Evolutionary conservation across 345 rosid species (phyloP).

Genomic region (Punica granatum): DNA sequence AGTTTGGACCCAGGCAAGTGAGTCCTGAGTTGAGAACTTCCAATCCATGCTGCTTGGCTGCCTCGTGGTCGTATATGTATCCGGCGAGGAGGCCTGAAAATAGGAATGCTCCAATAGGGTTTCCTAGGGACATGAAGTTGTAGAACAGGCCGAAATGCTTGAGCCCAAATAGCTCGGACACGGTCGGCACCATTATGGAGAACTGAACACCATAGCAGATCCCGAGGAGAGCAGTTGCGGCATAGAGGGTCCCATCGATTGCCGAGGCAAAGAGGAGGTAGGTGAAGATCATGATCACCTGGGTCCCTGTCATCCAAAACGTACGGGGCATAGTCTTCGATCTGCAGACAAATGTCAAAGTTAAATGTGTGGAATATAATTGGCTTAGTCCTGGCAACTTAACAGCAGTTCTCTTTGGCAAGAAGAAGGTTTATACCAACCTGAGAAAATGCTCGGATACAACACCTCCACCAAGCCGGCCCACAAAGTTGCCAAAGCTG

Average conservation of each 20-base stretch:
- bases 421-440: constrained; percentile 16
- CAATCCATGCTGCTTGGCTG: constrained; percentile 39
- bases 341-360: constrained; percentile 22
- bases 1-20: constrained; percentile 49
- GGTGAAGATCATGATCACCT: constrained; percentile 38
- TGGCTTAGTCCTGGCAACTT: neutral
- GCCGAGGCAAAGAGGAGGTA: constrained; percentile 58
- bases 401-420: neutral
- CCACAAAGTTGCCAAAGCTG: constrained; percentile 62
- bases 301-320: constrained; percentile 49
- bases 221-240: constrained; percentile 53
- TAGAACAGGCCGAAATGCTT: constrained; percentile 50
- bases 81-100: constrained; percentile 62
- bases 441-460: constrained; percentile 66
- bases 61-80: constrained; percentile 46
- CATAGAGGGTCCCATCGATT: constrained; percentile 35
- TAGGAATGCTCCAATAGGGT: constrained; percentile 57
- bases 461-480: constrained; percentile 57
- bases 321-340: constrained; percentile 47
- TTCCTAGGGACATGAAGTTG: constrained; percentile 55
- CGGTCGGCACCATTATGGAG: constrained; percentile 58
- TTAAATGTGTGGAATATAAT: neutral
- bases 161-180: constrained; percentile 59
- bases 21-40: constrained; percentile 19
- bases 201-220: constrained; percentile 59